A percentile compares a stretch with the other conserved stretches of the same genome.
phyloP scores from a whole-genome alignment of 2,329 filamentous ascomycete species.

The Colletotrichum gloeosporioides region DNA sequence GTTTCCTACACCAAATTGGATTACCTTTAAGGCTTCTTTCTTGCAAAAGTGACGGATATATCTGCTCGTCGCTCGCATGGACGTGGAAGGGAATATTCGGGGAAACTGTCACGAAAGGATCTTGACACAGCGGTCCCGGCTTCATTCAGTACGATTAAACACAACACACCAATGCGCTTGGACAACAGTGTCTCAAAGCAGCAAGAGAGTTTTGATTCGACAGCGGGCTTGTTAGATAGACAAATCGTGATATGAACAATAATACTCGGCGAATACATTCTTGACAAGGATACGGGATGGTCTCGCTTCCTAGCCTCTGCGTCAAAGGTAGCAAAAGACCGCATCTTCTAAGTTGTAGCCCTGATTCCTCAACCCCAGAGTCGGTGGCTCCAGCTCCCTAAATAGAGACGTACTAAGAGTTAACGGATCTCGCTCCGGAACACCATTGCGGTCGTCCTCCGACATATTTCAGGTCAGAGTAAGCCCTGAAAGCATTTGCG shows the following conservation, averaged over 20 bases:
- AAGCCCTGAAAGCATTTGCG: not conserved
- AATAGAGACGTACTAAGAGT: too few relatives aligned
- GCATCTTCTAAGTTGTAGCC: not conserved
- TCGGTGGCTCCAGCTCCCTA: accelerated
- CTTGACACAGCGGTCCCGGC: not conserved
- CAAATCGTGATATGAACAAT: not conserved
- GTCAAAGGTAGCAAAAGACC: not conserved
- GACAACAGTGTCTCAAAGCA: accelerated
- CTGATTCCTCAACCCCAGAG: accelerated
- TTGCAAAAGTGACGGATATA: not conserved
- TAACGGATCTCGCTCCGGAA: too few relatives aligned
- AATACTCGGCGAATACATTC: accelerated
- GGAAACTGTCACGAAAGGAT: not conserved
- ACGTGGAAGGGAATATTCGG: not conserved
- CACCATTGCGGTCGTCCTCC: not conserved
- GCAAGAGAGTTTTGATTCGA: accelerated
- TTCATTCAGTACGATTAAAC: not conserved
- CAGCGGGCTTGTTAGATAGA: not conserved
- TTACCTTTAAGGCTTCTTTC: too few relatives aligned
- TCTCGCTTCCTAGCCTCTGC: not conserved
- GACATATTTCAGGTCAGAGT: not conserved
- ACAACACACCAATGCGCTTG: not conserved
- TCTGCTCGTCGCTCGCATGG: not conserved
- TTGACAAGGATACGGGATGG: accelerated
- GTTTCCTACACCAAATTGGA: not conserved